Evolutionary conservation across 176 grass and related monocot species (phyloP).

Genomic region (Aegilops longissima): DNA sequence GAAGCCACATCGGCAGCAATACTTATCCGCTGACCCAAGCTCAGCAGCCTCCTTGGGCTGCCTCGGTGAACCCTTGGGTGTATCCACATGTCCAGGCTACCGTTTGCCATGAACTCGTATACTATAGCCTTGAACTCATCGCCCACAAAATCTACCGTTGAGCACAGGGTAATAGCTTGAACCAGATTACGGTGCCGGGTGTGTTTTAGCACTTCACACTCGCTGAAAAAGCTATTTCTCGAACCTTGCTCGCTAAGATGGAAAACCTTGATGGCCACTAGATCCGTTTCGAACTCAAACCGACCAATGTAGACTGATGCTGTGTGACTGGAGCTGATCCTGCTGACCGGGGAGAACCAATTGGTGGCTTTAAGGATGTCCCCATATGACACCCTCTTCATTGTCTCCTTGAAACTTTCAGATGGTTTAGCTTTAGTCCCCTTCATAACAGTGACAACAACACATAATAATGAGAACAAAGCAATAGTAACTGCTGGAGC

Average conservation of each 20-base stretch:
- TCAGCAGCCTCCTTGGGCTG: conserved; percentile 12
- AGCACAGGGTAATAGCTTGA: conserved; percentile 31
- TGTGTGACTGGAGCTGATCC: conserved; percentile 7
- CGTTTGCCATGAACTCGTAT: conserved; percentile 43
- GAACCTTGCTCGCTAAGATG: background rate
- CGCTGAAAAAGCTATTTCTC: background rate
- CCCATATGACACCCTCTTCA: conserved; percentile 28
- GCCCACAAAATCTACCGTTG: conserved; percentile 18
- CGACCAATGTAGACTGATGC: conserved; percentile 33
- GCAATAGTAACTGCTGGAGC: background rate
- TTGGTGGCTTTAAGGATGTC: conserved; percentile 37
- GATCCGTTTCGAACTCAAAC: conserved; percentile 27
- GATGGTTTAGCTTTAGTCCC: background rate
- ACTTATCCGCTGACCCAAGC: conserved; percentile 23
- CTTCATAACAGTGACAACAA: conserved; percentile 1
- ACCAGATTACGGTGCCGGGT: conserved; percentile 31
- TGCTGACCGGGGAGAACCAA: conserved; percentile 20
- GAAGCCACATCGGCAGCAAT: conserved; percentile 19
- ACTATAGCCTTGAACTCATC: conserved; percentile 41
- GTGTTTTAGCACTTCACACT: conserved; percentile 11
- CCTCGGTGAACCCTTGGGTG: conserved; percentile 1
- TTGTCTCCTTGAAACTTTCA: conserved; percentile 23
- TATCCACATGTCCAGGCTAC: conserved; percentile 36
- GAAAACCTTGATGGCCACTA: conserved; percentile 34
- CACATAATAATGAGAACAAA: background rate